Evolutionary conservation across 345 rosid species (phyloP), one percentile per base, ranked within the genome.

Genomic region (Linum lewisii): DNA sequence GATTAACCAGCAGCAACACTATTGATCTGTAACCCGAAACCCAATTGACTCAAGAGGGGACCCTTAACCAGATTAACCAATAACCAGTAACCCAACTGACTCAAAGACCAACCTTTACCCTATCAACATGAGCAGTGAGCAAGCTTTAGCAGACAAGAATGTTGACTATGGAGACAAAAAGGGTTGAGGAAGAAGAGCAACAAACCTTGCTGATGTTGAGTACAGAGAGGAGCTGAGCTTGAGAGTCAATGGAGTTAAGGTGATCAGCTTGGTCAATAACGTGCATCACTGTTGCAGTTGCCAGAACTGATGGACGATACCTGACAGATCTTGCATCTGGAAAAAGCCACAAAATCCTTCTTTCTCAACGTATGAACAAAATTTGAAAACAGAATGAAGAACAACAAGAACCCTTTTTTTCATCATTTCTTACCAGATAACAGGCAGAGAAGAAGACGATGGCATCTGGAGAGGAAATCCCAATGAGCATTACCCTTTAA

Each of bases 261-360:
- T 57, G 63, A 62, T 72, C 75, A 54, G 58, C 75, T 53, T 66
- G 75, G 71, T 66, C 75, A 22, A 72, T 72, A 63, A 72, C 64
- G 61, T 72, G 67, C 75, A 72, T 66, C 71, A 66, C 59, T 58
- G 66, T 63, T 24, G 75, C 65, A 53, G 75, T 72, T 45, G 75
- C 75, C 61, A 72, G 26, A 11, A 58, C 67, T 16, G 75, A 66
- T 19, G 75, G 64, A 0, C 36, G 45, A 59, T 58, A 66, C 23
- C 60, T 20, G 54, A 26, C 50, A 29, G 60, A 72, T 66, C 71
- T 72, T 63, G 71, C 52, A 72, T 72, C 75, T 72, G 11, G 34
- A 22, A 51, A 51, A 16, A 37, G 16, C 47, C 2, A 51, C 6
- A 34, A 16, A 21, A 57, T 45, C 15, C 2, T 7, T n/a, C n/a